phyloP scores from a whole-genome alignment of 2,329 filamentous ascomycete genomes.

The Sclerotinia trifoliorum region DNA sequence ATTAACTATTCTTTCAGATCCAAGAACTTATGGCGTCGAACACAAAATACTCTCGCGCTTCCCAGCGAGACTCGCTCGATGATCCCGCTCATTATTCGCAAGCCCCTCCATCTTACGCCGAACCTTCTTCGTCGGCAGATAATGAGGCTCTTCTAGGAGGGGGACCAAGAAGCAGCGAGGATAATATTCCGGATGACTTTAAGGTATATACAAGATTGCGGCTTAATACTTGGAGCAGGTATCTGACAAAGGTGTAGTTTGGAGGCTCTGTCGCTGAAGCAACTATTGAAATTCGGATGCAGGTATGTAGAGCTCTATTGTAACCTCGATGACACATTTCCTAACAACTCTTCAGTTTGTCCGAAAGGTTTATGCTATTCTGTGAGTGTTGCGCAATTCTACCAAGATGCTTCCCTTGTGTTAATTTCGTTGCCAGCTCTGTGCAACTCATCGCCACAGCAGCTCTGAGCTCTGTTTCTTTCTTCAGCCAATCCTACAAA shows the following conservation, averaged over 20 bases:
- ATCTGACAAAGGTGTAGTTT: conserved; percentile 55
- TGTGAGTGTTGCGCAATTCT: conserved; percentile 50
- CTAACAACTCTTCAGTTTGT: conserved; percentile 65
- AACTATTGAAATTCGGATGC: conserved; percentile 87
- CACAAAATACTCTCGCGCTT: conserved; percentile 78
- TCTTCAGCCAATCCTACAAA: conserved; percentile 78
- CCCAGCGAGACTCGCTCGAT: conserved; percentile 83
- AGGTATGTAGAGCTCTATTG: conserved; percentile 12
- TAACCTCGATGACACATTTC: background rate
- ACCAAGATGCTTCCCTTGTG: background rate
- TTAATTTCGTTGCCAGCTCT: conserved; percentile 51
- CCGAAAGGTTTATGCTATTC: conserved; percentile 95
- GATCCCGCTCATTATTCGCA: conserved; percentile 64
- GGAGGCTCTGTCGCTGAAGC: conserved; percentile 91
- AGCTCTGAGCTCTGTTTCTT: conserved; percentile 76
- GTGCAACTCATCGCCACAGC: conserved; percentile 86
- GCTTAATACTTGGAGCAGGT: background rate
- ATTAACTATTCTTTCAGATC: background rate
- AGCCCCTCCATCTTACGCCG: conserved; percentile 79
- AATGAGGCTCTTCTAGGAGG: conserved; percentile 58
- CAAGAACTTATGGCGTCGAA: conserved; percentile 62
- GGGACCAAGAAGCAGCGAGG: conserved; percentile 74
- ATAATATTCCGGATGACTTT: conserved; percentile 96
- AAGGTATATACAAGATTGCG: conserved; percentile 57
- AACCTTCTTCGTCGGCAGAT: conserved; percentile 53